phyloP scores from a whole-genome alignment of 345 rosid genomes.

The Diplotaxis tenuifolia region DNA sequence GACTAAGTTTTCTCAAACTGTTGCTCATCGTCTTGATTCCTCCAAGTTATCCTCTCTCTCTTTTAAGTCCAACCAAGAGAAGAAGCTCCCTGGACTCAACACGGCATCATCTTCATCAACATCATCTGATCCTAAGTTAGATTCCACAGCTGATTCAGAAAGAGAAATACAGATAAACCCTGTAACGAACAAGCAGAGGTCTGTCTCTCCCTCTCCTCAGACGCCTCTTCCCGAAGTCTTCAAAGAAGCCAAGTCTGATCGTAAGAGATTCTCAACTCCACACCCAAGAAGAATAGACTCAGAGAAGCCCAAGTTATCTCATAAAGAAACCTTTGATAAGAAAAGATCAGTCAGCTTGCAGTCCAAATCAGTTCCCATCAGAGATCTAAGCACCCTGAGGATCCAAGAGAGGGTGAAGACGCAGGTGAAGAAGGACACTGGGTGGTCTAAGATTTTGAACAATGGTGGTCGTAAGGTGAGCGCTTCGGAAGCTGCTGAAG shows the following conservation, averaged over 20 bases:
- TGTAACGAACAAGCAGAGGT: conserved; percentile 62
- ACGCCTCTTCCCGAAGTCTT: conserved; percentile 63
- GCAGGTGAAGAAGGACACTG: conserved; percentile 53
- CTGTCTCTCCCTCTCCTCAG: conserved; percentile 72
- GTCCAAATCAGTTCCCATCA: conserved; percentile 52
- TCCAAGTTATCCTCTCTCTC: conserved; percentile 54
- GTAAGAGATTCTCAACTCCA: conserved; percentile 86
- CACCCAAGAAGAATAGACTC: conserved; percentile 54
- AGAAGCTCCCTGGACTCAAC: conserved; percentile 41
- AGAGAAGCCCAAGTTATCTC: conserved; percentile 42
- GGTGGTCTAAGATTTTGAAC: conserved; percentile 86
- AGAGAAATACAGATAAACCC: conserved; percentile 51
- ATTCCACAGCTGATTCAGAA: conserved; percentile 28
- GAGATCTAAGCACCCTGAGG: conserved; percentile 56
- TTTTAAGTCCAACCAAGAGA: conserved; percentile 43
- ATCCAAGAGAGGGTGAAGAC: conserved; percentile 51
- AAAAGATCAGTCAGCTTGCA: conserved; percentile 38
- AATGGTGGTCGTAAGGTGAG: conserved; percentile 76
- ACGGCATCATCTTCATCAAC: conserved; percentile 18
- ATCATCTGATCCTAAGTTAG: neutral
- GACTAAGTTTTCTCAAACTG: conserved; percentile 80
- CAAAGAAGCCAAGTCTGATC: conserved; percentile 72
- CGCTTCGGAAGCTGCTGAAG: conserved; percentile 71
- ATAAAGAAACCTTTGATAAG: conserved; percentile 39
- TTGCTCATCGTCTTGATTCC: conserved; percentile 72